phyloP scores from a whole-genome alignment of 495 filamentous ascomycete genomes.

The Aspergillus panamensis region DNA sequence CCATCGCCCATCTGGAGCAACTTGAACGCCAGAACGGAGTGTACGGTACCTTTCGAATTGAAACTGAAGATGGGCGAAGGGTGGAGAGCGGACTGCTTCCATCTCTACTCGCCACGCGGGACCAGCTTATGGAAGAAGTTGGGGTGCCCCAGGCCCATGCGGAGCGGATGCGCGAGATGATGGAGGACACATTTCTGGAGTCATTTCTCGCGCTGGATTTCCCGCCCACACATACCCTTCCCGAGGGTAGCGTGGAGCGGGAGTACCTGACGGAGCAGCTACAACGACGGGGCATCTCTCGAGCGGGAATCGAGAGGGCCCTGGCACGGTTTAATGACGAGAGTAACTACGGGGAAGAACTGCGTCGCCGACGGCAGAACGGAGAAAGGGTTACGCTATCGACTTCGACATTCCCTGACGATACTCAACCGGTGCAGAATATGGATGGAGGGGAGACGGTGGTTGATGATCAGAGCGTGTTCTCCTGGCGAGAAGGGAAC shows the following conservation, averaged over 20 bases:
- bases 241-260: constrained; percentile 32
- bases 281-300: constrained; percentile 41
- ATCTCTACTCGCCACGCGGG: constrained; percentile 42
- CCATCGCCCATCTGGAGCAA: constrained; percentile 44
- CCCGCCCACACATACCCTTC: constrained; percentile 36
- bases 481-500: constrained; percentile 52
- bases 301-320: constrained; percentile 40
- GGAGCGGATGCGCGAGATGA: constrained; percentile 47
- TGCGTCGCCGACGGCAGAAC: constrained; percentile 43
- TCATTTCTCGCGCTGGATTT: constrained; percentile 49
- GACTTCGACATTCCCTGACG: constrained; percentile 44
- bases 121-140: constrained; percentile 46
- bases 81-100: constrained; percentile 48
- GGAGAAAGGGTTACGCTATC: constrained; percentile 43
- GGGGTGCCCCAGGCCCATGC: constrained; percentile 42
- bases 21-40: constrained; percentile 46
- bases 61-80: constrained; percentile 46
- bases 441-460: constrained; percentile 53
- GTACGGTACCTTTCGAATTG: constrained; percentile 48
- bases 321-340: constrained; percentile 42
- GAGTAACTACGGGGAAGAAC: constrained; percentile 42
- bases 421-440: constrained; percentile 42
- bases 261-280: constrained; percentile 43
- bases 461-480: constrained; percentile 58
- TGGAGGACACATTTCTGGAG: constrained; percentile 49